phyloP scores from a whole-genome alignment of 2,329 filamentous ascomycete genomes.

The Trichoderma harzianum region DNA sequence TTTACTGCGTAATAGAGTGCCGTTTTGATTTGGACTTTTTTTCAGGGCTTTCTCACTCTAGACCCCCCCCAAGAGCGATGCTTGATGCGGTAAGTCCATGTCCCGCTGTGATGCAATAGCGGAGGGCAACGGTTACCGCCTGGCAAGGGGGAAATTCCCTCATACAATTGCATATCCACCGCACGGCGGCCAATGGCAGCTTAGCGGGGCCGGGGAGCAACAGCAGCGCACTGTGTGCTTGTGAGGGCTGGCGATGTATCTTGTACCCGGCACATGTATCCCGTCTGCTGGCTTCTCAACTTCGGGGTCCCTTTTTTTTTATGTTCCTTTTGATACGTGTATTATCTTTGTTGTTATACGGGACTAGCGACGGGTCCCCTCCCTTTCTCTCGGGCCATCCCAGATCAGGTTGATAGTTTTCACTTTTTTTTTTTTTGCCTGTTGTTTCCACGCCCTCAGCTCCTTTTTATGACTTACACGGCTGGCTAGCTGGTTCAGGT shows the following conservation, averaged over 20 bases:
- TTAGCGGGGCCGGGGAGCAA: background rate
- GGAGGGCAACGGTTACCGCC: background rate
- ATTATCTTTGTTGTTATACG: background rate
- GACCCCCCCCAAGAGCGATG: constrained; percentile 1
- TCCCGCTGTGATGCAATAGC: constrained; percentile 16
- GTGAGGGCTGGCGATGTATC: background rate
- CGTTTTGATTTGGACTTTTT: background rate
- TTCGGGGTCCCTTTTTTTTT: background rate
- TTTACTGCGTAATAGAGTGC: background rate
- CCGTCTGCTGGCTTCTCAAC: background rate
- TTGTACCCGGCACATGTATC: background rate
- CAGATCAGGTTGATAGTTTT: constrained; percentile 15
- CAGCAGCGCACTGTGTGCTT: background rate
- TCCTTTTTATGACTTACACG: background rate
- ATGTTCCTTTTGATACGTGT: constrained; percentile 1
- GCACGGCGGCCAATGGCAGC: background rate
- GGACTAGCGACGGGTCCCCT: background rate
- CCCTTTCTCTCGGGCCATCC: constrained; percentile 1
- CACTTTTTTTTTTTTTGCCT: background rate
- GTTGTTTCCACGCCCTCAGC: background rate
- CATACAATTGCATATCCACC: constrained; percentile 19
- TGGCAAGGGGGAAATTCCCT: constrained; percentile 14
- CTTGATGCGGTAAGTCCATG: constrained; percentile 16
- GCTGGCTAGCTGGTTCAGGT: constrained; percentile 2
- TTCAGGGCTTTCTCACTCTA: background rate